These are phyloP conservation scores for Oryza punctata DNA, from an alignment of 176 grass and related monocot species.

Conservation along the genomic window DNA sequence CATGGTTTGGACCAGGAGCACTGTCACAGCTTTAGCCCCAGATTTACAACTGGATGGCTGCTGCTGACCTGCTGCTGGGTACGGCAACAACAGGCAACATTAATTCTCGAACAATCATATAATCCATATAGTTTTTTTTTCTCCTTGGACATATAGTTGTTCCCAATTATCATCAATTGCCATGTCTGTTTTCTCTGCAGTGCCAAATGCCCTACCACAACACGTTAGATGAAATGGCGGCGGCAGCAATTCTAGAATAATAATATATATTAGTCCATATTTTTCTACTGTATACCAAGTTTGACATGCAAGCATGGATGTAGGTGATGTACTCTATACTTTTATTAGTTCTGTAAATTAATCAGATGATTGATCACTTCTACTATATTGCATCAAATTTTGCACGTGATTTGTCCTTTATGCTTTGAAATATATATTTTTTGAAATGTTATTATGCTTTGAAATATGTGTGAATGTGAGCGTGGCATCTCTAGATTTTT, in stretches of 20 bases:
- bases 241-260: neutral
- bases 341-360: neutral
- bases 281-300: conserved; percentile 5
- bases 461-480: neutral
- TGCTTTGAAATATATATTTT: neutral
- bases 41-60: conserved; percentile 47
- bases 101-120: conserved; percentile 29
- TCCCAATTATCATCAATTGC: neutral
- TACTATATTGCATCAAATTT: neutral
- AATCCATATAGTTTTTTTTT: neutral
- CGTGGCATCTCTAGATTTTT: neutral
- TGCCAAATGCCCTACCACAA: neutral
- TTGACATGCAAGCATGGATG: conserved; percentile 25
- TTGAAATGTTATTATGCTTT: neutral
- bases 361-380: neutral
- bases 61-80: conserved; percentile 4
- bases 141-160: neutral
- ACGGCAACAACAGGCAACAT: conserved; percentile 25
- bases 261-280: neutral
- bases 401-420: conserved; percentile 24
- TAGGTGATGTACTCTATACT: neutral
- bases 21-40: conserved; percentile 37
- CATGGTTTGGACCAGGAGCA: conserved; percentile 29
- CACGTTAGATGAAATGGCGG: neutral
- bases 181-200: neutral